These are phyloP conservation scores for Wallemia mellicola DNA, from an alignment of 1,284 basidiomycete species.

Conservation along the genomic window DNA sequence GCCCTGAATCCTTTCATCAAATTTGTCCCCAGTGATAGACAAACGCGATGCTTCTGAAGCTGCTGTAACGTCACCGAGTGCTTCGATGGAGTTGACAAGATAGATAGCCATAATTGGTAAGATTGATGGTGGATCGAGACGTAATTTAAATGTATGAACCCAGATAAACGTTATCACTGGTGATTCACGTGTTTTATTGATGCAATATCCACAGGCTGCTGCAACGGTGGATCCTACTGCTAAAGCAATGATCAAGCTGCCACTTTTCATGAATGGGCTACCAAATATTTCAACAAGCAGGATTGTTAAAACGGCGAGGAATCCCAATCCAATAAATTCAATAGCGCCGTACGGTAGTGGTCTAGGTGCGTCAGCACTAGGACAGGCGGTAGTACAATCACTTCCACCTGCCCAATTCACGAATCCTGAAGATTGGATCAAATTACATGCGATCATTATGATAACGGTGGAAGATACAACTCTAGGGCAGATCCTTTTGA, in stretches of 20 bases:
- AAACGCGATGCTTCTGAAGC: conserved; percentile 49
- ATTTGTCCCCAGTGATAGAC: conserved; percentile 32
- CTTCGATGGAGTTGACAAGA: conserved; percentile 34
- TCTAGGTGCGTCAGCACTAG: conserved; percentile 30
- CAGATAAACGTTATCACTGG: conserved; percentile 54
- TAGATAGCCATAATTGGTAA: conserved; percentile 58
- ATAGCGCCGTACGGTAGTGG: conserved; percentile 35
- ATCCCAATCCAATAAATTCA: conserved; percentile 55
- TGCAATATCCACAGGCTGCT: conserved; percentile 41
- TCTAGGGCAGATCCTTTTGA: conserved; percentile 29
- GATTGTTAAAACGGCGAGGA: conserved; percentile 14
- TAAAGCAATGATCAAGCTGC: conserved; percentile 15
- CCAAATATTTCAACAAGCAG: conserved; percentile 33
- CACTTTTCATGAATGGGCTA: conserved; percentile 45
- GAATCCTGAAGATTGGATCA: conserved; percentile 8
- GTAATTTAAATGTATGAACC: conserved; percentile 36
- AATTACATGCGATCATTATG: conserved; percentile 2
- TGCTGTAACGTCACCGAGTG: conserved; percentile 60
- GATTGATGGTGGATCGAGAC: conserved; percentile 49
- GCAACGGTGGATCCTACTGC: conserved; percentile 26
- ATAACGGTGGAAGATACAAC: conserved; percentile 30
- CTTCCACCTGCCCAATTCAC: conserved; percentile 18
- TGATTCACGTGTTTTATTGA: conserved; percentile 26
- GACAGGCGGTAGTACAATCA: conserved; percentile 38
- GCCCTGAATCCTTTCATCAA: conserved; percentile 54